phyloP scores from a whole-genome alignment of 371 early-diverging fungal species.

The Lichtheimia ramosa region DNA sequence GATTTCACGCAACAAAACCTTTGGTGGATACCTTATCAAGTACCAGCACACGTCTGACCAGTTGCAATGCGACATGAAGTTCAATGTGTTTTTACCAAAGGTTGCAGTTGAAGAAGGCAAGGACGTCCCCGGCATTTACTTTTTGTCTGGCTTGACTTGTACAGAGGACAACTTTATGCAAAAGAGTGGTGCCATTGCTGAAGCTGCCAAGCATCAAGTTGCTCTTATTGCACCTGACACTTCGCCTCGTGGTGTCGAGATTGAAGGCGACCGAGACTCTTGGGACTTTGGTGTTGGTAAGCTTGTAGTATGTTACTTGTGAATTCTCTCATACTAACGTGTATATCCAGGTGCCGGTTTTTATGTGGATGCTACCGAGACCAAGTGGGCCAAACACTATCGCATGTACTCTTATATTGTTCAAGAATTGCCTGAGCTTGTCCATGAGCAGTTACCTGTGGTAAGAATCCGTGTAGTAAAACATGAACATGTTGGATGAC shows the following conservation, averaged over 20 bases:
- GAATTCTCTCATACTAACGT: not conserved
- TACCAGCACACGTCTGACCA: slow-evolving; percentile 67
- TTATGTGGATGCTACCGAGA: slow-evolving; percentile 79
- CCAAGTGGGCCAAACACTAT: slow-evolving; percentile 73
- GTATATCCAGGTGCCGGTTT: slow-evolving; percentile 66
- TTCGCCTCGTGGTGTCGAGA: slow-evolving; percentile 70
- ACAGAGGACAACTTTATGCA: slow-evolving; percentile 85
- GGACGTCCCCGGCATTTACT: slow-evolving; percentile 69
- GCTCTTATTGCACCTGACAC: slow-evolving; percentile 86
- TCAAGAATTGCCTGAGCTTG: slow-evolving; percentile 66
- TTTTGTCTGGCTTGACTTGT: slow-evolving; percentile 75
- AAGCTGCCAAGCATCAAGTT: slow-evolving; percentile 68
- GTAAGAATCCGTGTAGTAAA: slow-evolving; percentile 34
- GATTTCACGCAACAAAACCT: slow-evolving; percentile 51
- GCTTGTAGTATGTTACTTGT: no score
- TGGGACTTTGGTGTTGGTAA: slow-evolving; percentile 55
- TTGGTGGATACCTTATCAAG: slow-evolving; percentile 71
- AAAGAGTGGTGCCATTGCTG: slow-evolving; percentile 77
- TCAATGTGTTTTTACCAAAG: slow-evolving; percentile 77
- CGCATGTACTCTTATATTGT: slow-evolving; percentile 86
- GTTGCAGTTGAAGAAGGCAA: slow-evolving; percentile 25
- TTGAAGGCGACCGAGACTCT: slow-evolving; percentile 52
- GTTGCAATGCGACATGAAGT: slow-evolving; percentile 72
- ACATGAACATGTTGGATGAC: not conserved
- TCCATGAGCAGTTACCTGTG: slow-evolving; percentile 59